A percentile compares a stretch with the other conserved stretches of the same genome.
Conservation (phyloP, 768 basidiomycete species). For the Mycena crocata region DNA sequence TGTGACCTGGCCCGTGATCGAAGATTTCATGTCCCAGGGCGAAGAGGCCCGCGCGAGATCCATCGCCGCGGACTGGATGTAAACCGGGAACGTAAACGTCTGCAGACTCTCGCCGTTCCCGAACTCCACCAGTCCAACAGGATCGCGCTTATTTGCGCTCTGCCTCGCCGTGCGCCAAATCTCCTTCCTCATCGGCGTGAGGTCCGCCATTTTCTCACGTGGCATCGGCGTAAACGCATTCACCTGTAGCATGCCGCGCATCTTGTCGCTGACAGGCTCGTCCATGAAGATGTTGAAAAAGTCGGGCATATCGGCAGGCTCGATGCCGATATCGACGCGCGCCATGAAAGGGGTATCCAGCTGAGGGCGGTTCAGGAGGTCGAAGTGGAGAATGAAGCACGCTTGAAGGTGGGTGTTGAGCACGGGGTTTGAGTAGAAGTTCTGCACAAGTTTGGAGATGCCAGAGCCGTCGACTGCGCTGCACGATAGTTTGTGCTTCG, state of each 20-base stretch:
- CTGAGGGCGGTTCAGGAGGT: background rate
- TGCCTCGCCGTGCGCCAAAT: background rate
- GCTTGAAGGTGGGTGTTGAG: slow-evolving; percentile 1
- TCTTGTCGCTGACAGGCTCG: background rate
- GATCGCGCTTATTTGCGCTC: background rate
- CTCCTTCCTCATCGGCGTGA: background rate
- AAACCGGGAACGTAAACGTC: background rate
- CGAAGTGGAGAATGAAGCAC: slow-evolving; percentile 7
- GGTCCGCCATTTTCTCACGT: background rate
- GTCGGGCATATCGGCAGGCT: background rate
- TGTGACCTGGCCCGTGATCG: background rate
- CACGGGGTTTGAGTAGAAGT: background rate
- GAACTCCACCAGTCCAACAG: background rate
- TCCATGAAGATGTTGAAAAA: background rate
- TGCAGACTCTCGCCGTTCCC: background rate
- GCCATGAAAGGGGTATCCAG: background rate
- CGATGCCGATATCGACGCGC: background rate
- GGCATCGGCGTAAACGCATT: slow-evolving; percentile 4
- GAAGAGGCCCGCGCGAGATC: background rate
- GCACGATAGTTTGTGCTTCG: background rate
- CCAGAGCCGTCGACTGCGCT: background rate
- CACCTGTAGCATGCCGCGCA: slow-evolving; percentile 17
- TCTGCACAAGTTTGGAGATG: background rate
- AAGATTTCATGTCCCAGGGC: background rate
- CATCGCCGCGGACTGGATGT: background rate